Conservation (phyloP, 352 stramenopile genomes). For the Pythium inflatum region DNA sequence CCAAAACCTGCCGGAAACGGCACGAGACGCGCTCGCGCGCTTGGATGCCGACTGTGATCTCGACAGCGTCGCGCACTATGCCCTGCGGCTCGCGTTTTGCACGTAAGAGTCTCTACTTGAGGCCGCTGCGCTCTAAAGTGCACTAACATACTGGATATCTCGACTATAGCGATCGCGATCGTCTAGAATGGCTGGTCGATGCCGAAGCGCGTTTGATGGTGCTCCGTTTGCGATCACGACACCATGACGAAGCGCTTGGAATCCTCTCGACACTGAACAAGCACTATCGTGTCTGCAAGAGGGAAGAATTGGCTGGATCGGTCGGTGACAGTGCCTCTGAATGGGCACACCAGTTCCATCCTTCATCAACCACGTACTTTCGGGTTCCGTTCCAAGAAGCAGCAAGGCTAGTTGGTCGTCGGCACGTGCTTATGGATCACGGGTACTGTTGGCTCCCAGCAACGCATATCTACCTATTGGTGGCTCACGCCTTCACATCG, state of each 20-base stretch:
- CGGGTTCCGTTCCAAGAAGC: slow-evolving; percentile 28
- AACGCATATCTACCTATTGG: background rate
- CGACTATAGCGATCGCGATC: slow-evolving; percentile 40
- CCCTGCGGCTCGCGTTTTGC: slow-evolving; percentile 28
- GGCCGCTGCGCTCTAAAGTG: no score
- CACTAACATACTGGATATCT: no score
- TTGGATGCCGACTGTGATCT: slow-evolving; percentile 24
- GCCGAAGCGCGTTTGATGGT: slow-evolving; percentile 35
- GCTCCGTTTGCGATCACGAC: background rate
- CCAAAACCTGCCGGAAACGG: slow-evolving; percentile 16
- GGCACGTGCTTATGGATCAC: slow-evolving; percentile 47
- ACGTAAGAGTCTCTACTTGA: slow-evolving; percentile 35
- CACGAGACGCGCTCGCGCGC: slow-evolving; percentile 5
- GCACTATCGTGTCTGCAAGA: background rate
- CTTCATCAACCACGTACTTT: background rate
- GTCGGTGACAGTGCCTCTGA: background rate
- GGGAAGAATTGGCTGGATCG: background rate
- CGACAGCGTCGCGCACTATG: slow-evolving; percentile 29
- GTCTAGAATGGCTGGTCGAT: slow-evolving; percentile 61
- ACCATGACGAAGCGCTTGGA: background rate
- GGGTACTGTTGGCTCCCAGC: slow-evolving; percentile 55
- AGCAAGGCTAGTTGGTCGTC: slow-evolving; percentile 42
- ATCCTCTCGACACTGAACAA: slow-evolving; percentile 29
- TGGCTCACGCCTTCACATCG: slow-evolving; percentile 43
- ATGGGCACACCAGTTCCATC: slow-evolving; percentile 9